A percentile compares a stretch with the other conserved stretches of the same genome.
These are phyloP conservation scores for Chytriomyces hyalinus DNA, from an alignment of 192 early-diverging fungal genomes.

Conservation along the genomic window DNA sequence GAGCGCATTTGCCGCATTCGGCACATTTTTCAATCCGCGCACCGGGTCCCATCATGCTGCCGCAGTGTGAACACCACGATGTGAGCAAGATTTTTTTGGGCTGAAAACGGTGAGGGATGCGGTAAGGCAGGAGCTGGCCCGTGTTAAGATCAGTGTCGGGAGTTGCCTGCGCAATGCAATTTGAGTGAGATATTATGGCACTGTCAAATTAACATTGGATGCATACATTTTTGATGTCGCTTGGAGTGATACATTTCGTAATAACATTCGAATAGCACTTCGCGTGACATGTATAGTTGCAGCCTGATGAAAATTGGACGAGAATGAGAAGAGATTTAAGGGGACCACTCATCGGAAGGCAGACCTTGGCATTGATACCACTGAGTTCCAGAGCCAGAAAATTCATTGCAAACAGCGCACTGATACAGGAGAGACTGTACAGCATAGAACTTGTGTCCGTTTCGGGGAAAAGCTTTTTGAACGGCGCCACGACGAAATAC, in stretches of 20 bases:
- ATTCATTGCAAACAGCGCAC: conserved; percentile 93
- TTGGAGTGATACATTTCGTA: conserved; percentile 84
- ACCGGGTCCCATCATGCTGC: conserved; percentile 66
- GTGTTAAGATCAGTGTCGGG: conserved; percentile 72
- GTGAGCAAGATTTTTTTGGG: conserved; percentile 78
- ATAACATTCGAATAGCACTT: conserved; percentile 87
- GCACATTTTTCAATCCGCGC: conserved; percentile 47
- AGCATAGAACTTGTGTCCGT: conserved; percentile 91
- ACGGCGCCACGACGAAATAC: conserved; percentile 57
- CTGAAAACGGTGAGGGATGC: conserved; percentile 96
- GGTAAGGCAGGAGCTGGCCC: conserved; percentile 74
- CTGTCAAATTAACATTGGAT: neutral
- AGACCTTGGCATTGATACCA: conserved; percentile 92
- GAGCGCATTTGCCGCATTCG: conserved; percentile 50
- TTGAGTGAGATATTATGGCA: neutral
- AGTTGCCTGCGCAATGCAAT: neutral
- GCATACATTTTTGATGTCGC: conserved; percentile 28
- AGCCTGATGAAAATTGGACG: conserved; percentile 58
- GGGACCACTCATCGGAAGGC: neutral
- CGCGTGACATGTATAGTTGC: conserved; percentile 88
- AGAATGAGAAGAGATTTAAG: neutral
- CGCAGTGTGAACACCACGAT: conserved; percentile 97
- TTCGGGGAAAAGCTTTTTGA: conserved; percentile 62
- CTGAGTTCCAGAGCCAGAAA: conserved; percentile 69
- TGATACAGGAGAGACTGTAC: conserved; percentile 92